Evolutionary conservation across 1,139 yeast species (phyloP).

Genomic region (Pichia sp.): DNA sequence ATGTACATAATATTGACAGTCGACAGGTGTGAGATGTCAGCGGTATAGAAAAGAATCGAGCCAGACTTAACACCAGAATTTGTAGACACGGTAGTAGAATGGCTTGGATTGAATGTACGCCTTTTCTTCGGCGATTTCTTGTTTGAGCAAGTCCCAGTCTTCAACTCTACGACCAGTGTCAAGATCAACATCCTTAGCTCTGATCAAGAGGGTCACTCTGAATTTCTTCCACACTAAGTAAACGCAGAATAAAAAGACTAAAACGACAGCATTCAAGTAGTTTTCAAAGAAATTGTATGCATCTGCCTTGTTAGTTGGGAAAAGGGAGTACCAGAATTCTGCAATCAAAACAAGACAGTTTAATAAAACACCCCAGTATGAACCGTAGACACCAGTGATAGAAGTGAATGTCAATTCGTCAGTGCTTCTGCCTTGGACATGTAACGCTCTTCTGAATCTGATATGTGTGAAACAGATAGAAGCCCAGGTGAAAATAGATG

Average conservation of each 20-base stretch:
- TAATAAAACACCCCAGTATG: slow-evolving; percentile 56
- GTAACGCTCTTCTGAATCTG: slow-evolving; percentile 73
- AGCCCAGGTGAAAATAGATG: slow-evolving; percentile 79
- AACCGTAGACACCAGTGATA: slow-evolving; percentile 66
- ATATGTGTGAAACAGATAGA: slow-evolving; percentile 70
- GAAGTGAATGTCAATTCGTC: slow-evolving; percentile 67
- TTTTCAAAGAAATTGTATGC: slow-evolving; percentile 45
- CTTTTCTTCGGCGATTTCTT: slow-evolving; percentile 58
- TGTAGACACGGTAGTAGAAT: slow-evolving; percentile 38
- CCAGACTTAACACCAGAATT: slow-evolving; percentile 45
- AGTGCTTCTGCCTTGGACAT: slow-evolving; percentile 54
- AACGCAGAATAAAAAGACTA: slow-evolving; percentile 36
- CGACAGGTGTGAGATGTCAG: no score
- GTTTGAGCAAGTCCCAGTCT: slow-evolving; percentile 56
- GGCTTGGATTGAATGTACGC: slow-evolving; percentile 48
- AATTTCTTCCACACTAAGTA: slow-evolving; percentile 26
- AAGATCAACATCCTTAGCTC: slow-evolving; percentile 53
- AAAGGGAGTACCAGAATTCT: slow-evolving; percentile 54
- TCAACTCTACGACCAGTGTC: slow-evolving; percentile 63
- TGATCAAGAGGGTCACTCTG: slow-evolving; percentile 41
- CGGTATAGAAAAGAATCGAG: no score
- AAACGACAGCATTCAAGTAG: slow-evolving; percentile 49
- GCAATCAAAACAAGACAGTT: slow-evolving; percentile 63
- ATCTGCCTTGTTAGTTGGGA: slow-evolving; percentile 31
- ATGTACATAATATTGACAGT: no score